Percentiles rank a stretch among this genome's conserved stretches.
Evolutionary conservation across 768 basidiomycete genomes (phyloP).

Genomic region (Boletus sp.): DNA sequence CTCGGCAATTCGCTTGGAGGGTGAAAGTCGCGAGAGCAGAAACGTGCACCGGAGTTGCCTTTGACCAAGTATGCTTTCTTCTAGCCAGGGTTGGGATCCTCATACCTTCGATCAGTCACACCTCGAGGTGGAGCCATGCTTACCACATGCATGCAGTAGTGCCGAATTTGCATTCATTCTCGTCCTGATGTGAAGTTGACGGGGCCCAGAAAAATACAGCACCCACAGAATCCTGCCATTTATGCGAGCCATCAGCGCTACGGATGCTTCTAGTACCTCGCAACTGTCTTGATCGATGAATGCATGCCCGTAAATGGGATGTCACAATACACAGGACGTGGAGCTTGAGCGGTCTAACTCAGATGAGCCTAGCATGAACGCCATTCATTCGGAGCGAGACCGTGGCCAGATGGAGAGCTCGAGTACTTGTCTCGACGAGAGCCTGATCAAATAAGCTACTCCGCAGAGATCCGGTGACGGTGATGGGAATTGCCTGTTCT

Average conservation of each 20-base stretch:
- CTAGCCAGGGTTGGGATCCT: slow-evolving; percentile 29
- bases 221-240: slow-evolving; percentile 25
- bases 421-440: slow-evolving; percentile 7
- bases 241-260: slow-evolving; percentile 20
- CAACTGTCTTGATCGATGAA: slow-evolving; percentile 19
- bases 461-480: slow-evolving; percentile 14
- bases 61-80: slow-evolving; percentile 7
- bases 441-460: slow-evolving; percentile 13
- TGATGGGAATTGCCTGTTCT: slow-evolving; percentile 13
- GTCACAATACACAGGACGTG: slow-evolving; percentile 31
- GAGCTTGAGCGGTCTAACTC: slow-evolving; percentile 27
- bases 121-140: slow-evolving; percentile 36
- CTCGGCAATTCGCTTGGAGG: slow-evolving; percentile 25
- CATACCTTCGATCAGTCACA: slow-evolving; percentile 33
- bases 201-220: slow-evolving; percentile 16
- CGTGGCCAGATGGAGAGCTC: slow-evolving; percentile 6
- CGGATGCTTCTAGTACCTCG: slow-evolving; percentile 16
- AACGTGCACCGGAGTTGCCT: slow-evolving; percentile 25
- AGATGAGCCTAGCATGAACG: slow-evolving; percentile 15
- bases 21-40: slow-evolving; percentile 6
- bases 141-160: slow-evolving; percentile 30
- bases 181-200: slow-evolving; percentile 24
- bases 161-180: slow-evolving; percentile 34
- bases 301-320: slow-evolving; percentile 7
- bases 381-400: slow-evolving; percentile 18